phyloP scores from a whole-genome alignment of 768 basidiomycete species.

The Cytidiella melzeri region DNA sequence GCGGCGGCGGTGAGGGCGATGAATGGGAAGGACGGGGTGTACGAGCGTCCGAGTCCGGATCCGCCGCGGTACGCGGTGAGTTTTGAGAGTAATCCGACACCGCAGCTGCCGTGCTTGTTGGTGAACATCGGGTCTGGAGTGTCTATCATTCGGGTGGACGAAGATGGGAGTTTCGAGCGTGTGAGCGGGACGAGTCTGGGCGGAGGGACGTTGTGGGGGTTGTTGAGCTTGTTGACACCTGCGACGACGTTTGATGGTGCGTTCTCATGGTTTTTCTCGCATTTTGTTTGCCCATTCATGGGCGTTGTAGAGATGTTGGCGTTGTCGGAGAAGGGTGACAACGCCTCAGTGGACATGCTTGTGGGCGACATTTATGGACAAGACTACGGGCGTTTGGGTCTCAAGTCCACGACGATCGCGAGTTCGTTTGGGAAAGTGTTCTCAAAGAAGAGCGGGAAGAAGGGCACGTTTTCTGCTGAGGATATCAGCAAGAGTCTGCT shows the following conservation, averaged over 20 bases:
- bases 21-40: slow-evolving; percentile 18
- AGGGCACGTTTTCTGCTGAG: slow-evolving; percentile 76
- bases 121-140: slow-evolving; percentile 99
- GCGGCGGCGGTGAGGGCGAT: background rate
- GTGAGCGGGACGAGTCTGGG: slow-evolving; percentile 96
- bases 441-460: slow-evolving; percentile 78
- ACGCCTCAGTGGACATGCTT: slow-evolving; percentile 93
- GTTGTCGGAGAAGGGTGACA: slow-evolving; percentile 91
- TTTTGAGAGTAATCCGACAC: slow-evolving; percentile 77
- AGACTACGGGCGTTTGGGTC: slow-evolving; percentile 90
- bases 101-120: slow-evolving; percentile 90
- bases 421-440: slow-evolving; percentile 99
- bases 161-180: slow-evolving; percentile 91
- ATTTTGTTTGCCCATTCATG: slow-evolving; percentile 5
- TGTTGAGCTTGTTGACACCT: slow-evolving; percentile 91
- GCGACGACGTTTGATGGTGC: slow-evolving; percentile 93
- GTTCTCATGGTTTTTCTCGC: slow-evolving; percentile 24
- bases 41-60: slow-evolving; percentile 86
- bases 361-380: slow-evolving; percentile 99
- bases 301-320: slow-evolving; percentile 81
- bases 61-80: slow-evolving; percentile 86
- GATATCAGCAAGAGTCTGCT: slow-evolving; percentile 93
- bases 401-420: slow-evolving; percentile 97
- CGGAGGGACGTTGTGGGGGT: slow-evolving; percentile 95
- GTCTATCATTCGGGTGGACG: slow-evolving; percentile 94